These are phyloP conservation scores for Colletotrichum sp. DNA, from an alignment of 2,329 filamentous ascomycete genomes.

Conservation along the genomic window DNA sequence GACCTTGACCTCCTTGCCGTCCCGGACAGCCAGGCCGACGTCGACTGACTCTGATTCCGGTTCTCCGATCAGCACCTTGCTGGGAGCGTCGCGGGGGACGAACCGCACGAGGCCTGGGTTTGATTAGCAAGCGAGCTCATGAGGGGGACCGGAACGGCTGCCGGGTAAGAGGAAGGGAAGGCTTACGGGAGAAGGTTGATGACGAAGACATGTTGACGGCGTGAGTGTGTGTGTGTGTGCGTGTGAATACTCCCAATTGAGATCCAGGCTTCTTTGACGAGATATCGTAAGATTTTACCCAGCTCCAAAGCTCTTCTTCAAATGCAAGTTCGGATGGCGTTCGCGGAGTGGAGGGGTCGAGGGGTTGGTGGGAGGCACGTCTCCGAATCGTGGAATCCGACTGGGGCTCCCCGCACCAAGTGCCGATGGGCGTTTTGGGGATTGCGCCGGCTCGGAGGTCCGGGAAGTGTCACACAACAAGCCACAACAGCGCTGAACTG, in stretches of 20 bases:
- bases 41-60: slow-evolving; percentile 58
- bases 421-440: not conserved
- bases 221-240: not conserved
- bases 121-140: not conserved
- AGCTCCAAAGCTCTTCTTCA: not conserved
- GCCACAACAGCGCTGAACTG: not conserved
- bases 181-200: slow-evolving; percentile 3
- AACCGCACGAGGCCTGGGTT: slow-evolving; percentile 63
- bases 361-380: not conserved
- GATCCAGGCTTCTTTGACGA: not conserved
- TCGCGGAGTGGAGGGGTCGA: not conserved
- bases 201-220: not conserved
- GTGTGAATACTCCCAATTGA: not conserved
- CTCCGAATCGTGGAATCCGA: slow-evolving; percentile 2
- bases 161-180: not conserved
- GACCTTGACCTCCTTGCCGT: slow-evolving; percentile 61
- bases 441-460: slow-evolving; percentile 9
- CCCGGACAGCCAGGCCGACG: slow-evolving; percentile 61
- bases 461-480: not conserved
- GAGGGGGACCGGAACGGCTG: not conserved
- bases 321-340: not conserved
- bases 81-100: slow-evolving; percentile 53
- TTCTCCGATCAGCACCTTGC: slow-evolving; percentile 60
- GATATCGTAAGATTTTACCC: not conserved
- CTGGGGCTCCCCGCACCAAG: slow-evolving; percentile 4